Percentiles rank a stretch among this genome's conserved stretches.
These are phyloP conservation scores for Cutaneotrichosporon cyanovorans DNA, from an alignment of 1,284 basidiomycete genomes.

Conservation along the genomic window DNA sequence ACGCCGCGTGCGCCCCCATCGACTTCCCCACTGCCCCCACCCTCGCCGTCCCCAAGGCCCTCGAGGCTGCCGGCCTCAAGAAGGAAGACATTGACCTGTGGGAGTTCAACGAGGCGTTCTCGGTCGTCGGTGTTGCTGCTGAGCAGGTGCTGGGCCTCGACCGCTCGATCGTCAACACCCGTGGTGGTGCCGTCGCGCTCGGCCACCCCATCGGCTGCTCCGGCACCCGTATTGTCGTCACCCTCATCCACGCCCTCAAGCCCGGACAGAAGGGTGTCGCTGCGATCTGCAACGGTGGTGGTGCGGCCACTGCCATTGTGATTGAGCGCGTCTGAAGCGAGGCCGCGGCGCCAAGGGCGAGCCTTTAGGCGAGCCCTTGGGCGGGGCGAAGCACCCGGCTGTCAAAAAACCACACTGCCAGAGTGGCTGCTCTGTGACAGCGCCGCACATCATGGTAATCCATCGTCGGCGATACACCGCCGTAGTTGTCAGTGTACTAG, in stretches of 20 bases:
- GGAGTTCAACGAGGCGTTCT: conserved; percentile 98
- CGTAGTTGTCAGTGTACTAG: too few species aligned
- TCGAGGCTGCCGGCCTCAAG: conserved; percentile 77
- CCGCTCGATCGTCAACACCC: conserved; percentile 81
- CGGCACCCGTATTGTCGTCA: conserved; percentile 89
- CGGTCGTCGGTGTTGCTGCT: conserved; percentile 82
- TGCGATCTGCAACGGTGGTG: conserved; percentile 96
- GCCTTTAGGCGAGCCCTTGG: background rate
- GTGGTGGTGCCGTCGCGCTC: conserved; percentile 89
- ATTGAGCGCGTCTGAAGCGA: conserved; percentile 64
- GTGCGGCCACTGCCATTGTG: conserved; percentile 82
- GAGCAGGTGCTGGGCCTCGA: conserved; percentile 82
- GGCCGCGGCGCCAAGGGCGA: conserved; percentile 1
- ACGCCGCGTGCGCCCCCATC: conserved; percentile 91
- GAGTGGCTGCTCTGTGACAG: too few species aligned
- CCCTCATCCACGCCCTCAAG: conserved; percentile 84
- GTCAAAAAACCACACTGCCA: too few species aligned
- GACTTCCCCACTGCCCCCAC: conserved; percentile 97
- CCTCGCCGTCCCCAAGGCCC: conserved; percentile 78
- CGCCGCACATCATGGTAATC: too few species aligned
- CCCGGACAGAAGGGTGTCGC: conserved; percentile 95
- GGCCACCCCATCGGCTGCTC: conserved; percentile 94
- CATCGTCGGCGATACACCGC: too few species aligned
- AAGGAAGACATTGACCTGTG: conserved; percentile 81
- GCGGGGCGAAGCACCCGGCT: too few species aligned